Percentiles rank a stretch among this genome's conserved stretches.
Evolutionary conservation across 225 moss, liverwort and hornwort genomes (phyloP).

Genomic region (Marchantia polymorpha): DNA sequence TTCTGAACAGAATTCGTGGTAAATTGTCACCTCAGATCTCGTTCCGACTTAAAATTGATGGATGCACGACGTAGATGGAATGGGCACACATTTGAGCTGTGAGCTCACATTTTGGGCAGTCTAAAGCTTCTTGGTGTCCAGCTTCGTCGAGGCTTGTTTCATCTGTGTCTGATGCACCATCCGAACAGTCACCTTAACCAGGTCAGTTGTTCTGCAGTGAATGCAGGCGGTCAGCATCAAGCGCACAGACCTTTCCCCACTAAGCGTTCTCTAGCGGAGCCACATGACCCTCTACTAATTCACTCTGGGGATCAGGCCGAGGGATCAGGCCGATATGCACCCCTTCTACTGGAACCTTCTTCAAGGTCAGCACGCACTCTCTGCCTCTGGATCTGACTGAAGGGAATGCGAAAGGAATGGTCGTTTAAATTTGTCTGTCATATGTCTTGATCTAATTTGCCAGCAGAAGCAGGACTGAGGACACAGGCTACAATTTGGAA

Average conservation of each 20-base stretch:
- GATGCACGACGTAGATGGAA: background rate
- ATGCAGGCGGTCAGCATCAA: constrained; percentile 1
- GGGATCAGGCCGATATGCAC: constrained; percentile 20
- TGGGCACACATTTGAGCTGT: too few relatives aligned
- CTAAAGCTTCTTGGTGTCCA: background rate
- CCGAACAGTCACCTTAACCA: background rate
- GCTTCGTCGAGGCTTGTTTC: background rate
- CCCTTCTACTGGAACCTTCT: constrained; percentile 15
- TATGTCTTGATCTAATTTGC: background rate
- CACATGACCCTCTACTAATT: constrained; percentile 27
- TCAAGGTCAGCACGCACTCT: constrained; percentile 16
- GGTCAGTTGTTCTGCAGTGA: background rate
- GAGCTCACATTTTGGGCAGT: background rate
- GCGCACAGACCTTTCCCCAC: background rate
- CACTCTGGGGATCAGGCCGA: background rate
- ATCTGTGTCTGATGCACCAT: background rate
- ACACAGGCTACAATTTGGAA: constrained; percentile 4
- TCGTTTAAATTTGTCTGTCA: background rate
- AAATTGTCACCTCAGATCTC: constrained; percentile 1
- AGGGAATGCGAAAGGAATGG: too few relatives aligned
- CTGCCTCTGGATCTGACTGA: too few relatives aligned
- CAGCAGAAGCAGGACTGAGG: constrained; percentile 20
- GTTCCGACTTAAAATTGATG: background rate
- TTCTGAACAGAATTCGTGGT: constrained; percentile 70
- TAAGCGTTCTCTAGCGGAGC: constrained; percentile 9